Evolutionary conservation across 140 eudicot genomes (phyloP).

Genomic region (Ambrosia hybrid): DNA sequence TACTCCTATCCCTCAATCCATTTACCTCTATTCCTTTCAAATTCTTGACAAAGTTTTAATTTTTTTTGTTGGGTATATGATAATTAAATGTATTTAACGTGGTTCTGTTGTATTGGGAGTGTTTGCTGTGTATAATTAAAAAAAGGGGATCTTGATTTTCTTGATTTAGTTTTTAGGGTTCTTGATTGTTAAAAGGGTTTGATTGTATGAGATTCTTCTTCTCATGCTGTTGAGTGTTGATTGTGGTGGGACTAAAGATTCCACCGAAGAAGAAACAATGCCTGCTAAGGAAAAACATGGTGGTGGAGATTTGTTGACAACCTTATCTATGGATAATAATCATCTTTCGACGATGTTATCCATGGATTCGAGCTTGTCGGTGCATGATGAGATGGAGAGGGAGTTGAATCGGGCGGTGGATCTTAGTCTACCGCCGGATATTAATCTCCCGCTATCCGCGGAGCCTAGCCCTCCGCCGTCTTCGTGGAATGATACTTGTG

Average conservation of each 20-base stretch:
- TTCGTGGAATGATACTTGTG: slow-evolving; percentile 51
- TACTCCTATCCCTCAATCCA: not conserved
- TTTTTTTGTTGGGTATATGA: slow-evolving; percentile 14
- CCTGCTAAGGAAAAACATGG: slow-evolving; percentile 55
- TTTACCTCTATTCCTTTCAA: not conserved
- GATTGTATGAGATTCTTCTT: slow-evolving; percentile 29
- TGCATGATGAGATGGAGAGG: slow-evolving; percentile 39
- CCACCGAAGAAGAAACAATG: slow-evolving; percentile 45
- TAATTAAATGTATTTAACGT: slow-evolving; percentile 13
- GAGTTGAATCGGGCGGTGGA: slow-evolving; percentile 55
- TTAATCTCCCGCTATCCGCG: slow-evolving; percentile 64
- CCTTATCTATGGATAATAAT: slow-evolving; percentile 66
- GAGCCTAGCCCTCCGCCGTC: slow-evolving; percentile 68
- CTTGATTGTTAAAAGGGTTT: slow-evolving; percentile 24
- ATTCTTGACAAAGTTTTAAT: not conserved
- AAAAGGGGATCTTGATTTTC: slow-evolving; percentile 28
- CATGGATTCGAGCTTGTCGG: slow-evolving; percentile 59
- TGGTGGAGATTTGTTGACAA: slow-evolving; percentile 39
- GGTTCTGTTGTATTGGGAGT: slow-evolving; percentile 31
- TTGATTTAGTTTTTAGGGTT: slow-evolving; percentile 4
- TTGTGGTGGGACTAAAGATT: slow-evolving; percentile 45
- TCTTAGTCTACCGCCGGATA: slow-evolving; percentile 59
- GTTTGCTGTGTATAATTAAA: slow-evolving; percentile 22
- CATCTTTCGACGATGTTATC: slow-evolving; percentile 51
- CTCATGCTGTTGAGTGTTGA: slow-evolving; percentile 52